Evolutionary conservation across 78 protist species (phyloP), one percentile per base, ranked within the genome.

Genomic region (Dictyostelium firmibasis): DNA sequence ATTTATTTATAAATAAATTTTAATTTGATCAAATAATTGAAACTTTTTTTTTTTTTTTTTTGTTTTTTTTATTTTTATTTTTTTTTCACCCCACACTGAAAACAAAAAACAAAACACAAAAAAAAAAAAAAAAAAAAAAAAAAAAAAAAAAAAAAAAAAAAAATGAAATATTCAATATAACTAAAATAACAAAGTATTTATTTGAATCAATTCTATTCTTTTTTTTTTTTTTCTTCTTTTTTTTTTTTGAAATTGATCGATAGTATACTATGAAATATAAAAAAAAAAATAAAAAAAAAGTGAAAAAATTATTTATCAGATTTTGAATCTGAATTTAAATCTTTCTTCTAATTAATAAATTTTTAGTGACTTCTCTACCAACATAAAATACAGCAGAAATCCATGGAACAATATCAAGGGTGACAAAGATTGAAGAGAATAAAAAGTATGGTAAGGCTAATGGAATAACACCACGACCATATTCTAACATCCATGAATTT

Each of bases 391-490:
- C 53, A 27, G 94, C 87, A 11, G 79, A 67, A 10, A 89, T 81
- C 94, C 94, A 89, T 47, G 94, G 94, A 25, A 89, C 27, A 13
- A 89, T 81, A 67, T 89, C 94, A 9, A 89, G 60, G 9, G 94
- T 89, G 31, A 89, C 94, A 89, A 89, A 89, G 83, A 89, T 89
- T 8, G 87, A 81, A 13, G 94, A 89, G 82, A 60, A 89, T 69
- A 89, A 75, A 76, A 89, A 89, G 82, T 89, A 89, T 64, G 94
- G 94, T 10, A 89, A 69, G 18, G 94, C 94, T 10, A 89, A 84
- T 64, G 94, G 94, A 11, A 89, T 89, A 35, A 89, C 38, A 89
- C 94, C 94, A 81, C 94, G 86, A 43, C 94, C 94, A 33, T 89
- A 89, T 84, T 89, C 94, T 4, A 89, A 27, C 94, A 89, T 89